Evolutionary conservation across 192 early-diverging fungal species (phyloP).

Genomic region (Backusella macrospora): DNA sequence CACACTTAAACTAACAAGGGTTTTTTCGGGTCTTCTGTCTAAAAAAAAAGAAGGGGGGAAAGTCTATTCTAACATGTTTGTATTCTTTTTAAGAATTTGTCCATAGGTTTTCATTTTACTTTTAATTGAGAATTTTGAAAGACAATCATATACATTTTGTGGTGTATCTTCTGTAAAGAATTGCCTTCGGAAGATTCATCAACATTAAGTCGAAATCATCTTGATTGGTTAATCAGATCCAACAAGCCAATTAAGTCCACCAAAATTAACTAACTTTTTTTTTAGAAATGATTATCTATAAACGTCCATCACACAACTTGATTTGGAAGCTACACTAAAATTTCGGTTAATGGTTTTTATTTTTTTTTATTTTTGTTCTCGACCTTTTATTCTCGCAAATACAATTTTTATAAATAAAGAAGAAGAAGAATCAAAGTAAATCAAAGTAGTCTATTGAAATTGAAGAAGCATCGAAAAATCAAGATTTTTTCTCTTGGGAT

Average conservation of each 20-base stretch:
- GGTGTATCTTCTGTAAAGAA: neutral
- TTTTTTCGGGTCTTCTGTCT: neutral
- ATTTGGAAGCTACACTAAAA: neutral
- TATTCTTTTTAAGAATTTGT: neutral
- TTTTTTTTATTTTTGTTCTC: neutral
- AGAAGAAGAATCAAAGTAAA: too few species aligned
- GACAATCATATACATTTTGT: neutral
- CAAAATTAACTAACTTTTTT: neutral
- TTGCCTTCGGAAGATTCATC: neutral
- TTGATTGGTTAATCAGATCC: neutral
- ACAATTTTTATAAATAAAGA: too few species aligned
- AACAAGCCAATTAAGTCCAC: neutral
- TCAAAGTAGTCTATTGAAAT: too few species aligned
- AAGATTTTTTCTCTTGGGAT: too few species aligned
- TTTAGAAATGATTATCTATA: conserved; percentile 5
- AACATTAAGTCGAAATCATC: neutral
- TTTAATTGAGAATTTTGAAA: conserved; percentile 8
- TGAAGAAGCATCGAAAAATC: too few species aligned
- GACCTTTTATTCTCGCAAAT: too few species aligned
- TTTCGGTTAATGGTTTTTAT: neutral
- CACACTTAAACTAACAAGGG: neutral
- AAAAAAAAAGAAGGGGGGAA: neutral
- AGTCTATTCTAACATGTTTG: neutral
- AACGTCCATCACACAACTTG: conserved; percentile 6
- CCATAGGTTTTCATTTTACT: neutral